These are phyloP conservation scores for Lodderomyces parapsilosis DNA, from an alignment of 1,139 yeast genomes.

Conservation along the genomic window DNA sequence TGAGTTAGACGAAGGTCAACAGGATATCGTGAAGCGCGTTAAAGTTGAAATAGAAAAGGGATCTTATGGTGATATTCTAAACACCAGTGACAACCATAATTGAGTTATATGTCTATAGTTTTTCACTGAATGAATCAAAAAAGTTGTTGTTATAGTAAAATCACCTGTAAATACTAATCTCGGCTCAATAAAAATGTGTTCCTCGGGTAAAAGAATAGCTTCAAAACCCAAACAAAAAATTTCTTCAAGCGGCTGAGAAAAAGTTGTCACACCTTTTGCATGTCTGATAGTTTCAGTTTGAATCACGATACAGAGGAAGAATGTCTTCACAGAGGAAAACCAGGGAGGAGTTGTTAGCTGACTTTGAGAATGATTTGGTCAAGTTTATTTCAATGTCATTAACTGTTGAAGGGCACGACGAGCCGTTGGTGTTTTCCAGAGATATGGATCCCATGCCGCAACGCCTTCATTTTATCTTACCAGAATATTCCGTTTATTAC, in stretches of 20 bases:
- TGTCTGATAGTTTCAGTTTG: neutral
- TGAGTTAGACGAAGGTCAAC: conserved; percentile 60
- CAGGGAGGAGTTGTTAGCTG: conserved; percentile 13
- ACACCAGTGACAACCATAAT: neutral
- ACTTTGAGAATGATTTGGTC: conserved; percentile 25
- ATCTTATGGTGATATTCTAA: conserved; percentile 36
- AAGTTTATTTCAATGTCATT: conserved; percentile 27
- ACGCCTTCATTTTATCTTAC: conserved; percentile 27
- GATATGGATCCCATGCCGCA: conserved; percentile 31
- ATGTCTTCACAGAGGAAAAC: conserved; percentile 5
- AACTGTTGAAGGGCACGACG: conserved; percentile 28
- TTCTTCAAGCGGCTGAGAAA: neutral
- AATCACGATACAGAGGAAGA: neutral
- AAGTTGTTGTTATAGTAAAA: neutral
- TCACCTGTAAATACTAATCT: neutral
- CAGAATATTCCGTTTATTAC: conserved; percentile 32
- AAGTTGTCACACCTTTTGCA: neutral
- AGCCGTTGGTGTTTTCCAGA: conserved; percentile 21
- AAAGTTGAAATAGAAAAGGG: conserved; percentile 45
- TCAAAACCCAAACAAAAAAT: neutral
- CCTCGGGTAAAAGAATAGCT: too few species aligned
- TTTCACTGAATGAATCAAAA: neutral
- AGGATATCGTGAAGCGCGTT: conserved; percentile 34
- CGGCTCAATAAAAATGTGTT: too few species aligned
- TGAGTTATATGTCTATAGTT: neutral